Base-by-base conservation (phyloP, 345 rosid species). In the Eutrema heterophyllum region DNA sequence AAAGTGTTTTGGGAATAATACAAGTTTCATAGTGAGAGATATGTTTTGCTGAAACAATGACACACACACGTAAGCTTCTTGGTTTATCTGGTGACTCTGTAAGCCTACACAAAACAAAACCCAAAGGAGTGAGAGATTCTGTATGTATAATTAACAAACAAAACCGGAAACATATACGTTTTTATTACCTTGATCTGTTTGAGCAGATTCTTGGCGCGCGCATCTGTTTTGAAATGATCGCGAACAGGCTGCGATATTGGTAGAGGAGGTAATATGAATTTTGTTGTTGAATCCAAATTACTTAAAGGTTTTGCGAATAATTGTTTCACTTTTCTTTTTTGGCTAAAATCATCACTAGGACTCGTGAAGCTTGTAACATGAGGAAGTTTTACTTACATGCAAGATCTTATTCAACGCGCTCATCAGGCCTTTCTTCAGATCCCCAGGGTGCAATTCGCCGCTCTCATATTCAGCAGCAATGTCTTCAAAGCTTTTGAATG, bases 391-490 rank as follows among this genome's bases (percentile, higher is more conserved):
- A 57, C 80, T 85, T 73, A 86, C 97, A 86, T 86, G 87, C 71
- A 91, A 82, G 74, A 89, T 89, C 80, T 56, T 78, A 64, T 93
- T 91, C 57, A 91, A 52, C 18, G 94, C 85, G 64, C 65, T 89
- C 58, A 88, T 62, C 53, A 87, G 83, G 59, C 93, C 85, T n/a
- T 87, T 88, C 77, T 91, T 94, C 41, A 91, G 75, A 78, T 91
- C 91, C 29, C 75, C 87, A 21, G 96, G 93, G 78, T 88, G 96
- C 77, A 93, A 73, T 13, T 73, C 72, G 0, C 86, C 93, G 62
- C 83, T 84, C 73, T 75, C 86, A 50, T 87, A 93, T 62, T 89
- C 92, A 32, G 84, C 78, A 58, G 81, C 83, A 74, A 90, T 85
- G 54, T 89, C 92, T 60, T 90, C 93, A 78, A 74, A 85, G 68